Conservation (phyloP, 129 eudicot species). For the Deinandra increscens region DNA sequence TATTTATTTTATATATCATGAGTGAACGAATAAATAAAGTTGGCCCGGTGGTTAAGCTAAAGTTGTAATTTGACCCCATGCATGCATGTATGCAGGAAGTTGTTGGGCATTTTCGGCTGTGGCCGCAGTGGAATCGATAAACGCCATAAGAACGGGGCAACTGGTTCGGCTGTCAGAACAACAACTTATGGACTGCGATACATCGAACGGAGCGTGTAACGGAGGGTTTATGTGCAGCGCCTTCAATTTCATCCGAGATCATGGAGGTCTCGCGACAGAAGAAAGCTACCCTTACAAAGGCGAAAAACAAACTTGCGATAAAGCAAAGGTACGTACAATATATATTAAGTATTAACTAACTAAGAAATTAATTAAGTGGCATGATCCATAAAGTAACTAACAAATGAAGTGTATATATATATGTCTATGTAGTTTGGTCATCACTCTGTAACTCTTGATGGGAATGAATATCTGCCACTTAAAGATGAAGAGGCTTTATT, state of each 20-base stretch:
- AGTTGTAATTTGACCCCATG: too few relatives aligned
- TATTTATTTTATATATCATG: too few relatives aligned
- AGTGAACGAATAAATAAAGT: too few relatives aligned
- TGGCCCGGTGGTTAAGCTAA: too few relatives aligned
- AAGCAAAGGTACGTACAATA: slow-evolving; percentile 40
- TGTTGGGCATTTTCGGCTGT: slow-evolving; percentile 29
- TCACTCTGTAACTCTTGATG: slow-evolving; percentile 37
- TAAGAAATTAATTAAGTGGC: too few relatives aligned
- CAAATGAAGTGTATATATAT: too few relatives aligned
- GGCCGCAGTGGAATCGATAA: slow-evolving; percentile 66
- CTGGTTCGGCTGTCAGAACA: slow-evolving; percentile 62
- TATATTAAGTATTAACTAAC: too few relatives aligned
- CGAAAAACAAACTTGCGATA: slow-evolving; percentile 48
- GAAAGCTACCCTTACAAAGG: slow-evolving; percentile 58
- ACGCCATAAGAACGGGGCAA: slow-evolving; percentile 55
- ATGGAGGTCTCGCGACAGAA: slow-evolving; percentile 64
- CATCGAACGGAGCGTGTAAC: slow-evolving; percentile 28
- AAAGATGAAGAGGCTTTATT: slow-evolving; percentile 48
- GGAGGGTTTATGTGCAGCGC: slow-evolving; percentile 43
- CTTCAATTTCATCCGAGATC: slow-evolving; percentile 45
- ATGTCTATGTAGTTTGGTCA: slow-evolving; percentile 26
- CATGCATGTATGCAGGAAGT: too few relatives aligned
- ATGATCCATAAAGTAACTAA: too few relatives aligned
- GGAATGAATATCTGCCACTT: slow-evolving; percentile 47
- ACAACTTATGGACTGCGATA: slow-evolving; percentile 67